Base-by-base conservation (phyloP, 2,329 filamentous ascomycete species). In the Xylariaceae sp. region DNA sequence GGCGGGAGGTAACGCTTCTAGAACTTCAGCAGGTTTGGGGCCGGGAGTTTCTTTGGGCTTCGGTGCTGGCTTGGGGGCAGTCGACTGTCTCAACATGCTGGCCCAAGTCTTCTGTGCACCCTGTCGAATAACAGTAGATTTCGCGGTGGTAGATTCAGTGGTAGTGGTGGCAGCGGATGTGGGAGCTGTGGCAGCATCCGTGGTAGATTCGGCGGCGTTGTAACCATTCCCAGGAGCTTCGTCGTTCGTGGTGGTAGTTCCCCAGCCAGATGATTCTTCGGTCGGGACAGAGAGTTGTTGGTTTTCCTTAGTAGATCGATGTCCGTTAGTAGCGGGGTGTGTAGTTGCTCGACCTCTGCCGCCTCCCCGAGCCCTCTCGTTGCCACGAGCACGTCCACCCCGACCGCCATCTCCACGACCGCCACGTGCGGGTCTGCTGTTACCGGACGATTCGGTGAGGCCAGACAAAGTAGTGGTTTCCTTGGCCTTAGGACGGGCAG, bases 401-500 rank as follows among this genome's bases (percentile, higher is more conserved):
- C 75, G 63, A 44, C 62, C 62, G 54, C 69, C 65, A 44, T 74
- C 71, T 62, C 79, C 79, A 65, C 86, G 85, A 56, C 85, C 84
- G 67, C 86, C 85, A 66, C 88, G 82, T 64, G 79, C 74, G 63
- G 80, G 73, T 72, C 82, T 77, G 62, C 71, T 70, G 63, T 76
- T 75, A 62, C 76, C 74, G 52, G 76, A 68, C 52, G 76, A 70
- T 63, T 84, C 81, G 65, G 81, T 80, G 57, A 81, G 74, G 55
- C 82, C 77, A 57, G 80, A 75, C 61, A 80, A 75, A 56, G 81
- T 71, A 52, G 76, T 66, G 53, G 82, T 74, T 52, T 90, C 85
- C 75, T 89, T 89, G 60, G 81, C 79, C 82, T 93, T 93, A 65
- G 87, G 82, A 74, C 87, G 86, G 67, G 86, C 77, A 64, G 84